Base-by-base conservation (phyloP, 164 flowering plant genomes). In the Umbilicus rupestris region DNA sequence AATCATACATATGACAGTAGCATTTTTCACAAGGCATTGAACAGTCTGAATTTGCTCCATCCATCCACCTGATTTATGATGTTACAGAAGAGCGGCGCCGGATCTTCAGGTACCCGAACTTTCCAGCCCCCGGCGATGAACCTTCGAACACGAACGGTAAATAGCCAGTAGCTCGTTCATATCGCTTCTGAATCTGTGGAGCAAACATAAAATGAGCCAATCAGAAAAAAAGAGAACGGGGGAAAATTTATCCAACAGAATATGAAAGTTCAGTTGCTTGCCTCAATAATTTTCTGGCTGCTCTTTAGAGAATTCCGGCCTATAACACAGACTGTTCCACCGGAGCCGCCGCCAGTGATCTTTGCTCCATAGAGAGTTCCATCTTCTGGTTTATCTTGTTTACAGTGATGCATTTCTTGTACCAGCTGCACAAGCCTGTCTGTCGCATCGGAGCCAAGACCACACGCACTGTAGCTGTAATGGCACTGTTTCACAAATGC, bases 121-220 rank as follows among this genome's bases (percentile, higher is more conserved):
- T 94, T 22, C 96, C 96, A 16, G 99, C 97, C 41, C 99, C 99
- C 10, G 97, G 99, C 1, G 99, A 94, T 15, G 99, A 94, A 42
- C 99, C 99, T 68, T 94, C 99, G 62, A 91, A 86, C 55, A 91
- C 24, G 69, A 78, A 79, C 6, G 99, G 96, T 81, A 81, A 41
- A 71, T 86, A 87, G 8, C 97, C 96, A 0, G 97, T 94, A 15
- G 96, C 97, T 30, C 60, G 80, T 78, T 84, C 85, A 82, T 91
- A 89, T 72, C 78, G 82, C 74, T 83, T 87, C 77, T 86, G 93
- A 77, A 91, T 82, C 99, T 94, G 93, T 37, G 63, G 26, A 10
- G 29, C 45, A 17, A n/a, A 60, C 17, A 15, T 31, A 58, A n/a
- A n/a, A n/a, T n/a, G n/a, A n/a, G n/a, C n/a, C n/a, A n/a, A n/a